phyloP scores from a whole-genome alignment of 352 stramenopile species.

The Phytopythium ostracodes region DNA sequence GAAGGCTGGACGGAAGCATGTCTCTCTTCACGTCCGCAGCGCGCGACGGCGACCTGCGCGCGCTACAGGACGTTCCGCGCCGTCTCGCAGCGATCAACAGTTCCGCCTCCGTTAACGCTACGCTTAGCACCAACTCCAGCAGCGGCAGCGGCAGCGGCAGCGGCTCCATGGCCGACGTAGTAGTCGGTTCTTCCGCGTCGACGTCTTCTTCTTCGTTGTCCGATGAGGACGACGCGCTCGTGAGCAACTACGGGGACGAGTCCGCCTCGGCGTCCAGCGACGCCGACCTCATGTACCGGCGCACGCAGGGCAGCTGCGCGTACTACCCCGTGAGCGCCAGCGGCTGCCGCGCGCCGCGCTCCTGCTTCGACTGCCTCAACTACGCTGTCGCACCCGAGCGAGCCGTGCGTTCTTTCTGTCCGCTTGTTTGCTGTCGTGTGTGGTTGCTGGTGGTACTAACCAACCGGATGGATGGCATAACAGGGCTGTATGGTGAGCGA shows the following conservation, averaged over 20 bases:
- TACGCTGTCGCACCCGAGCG: conserved; percentile 15
- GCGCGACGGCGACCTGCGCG: neutral
- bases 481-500: conserved; percentile 27
- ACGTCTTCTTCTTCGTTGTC: too few species aligned
- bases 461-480: neutral
- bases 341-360: conserved; percentile 24
- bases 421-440: too few species aligned
- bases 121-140: neutral
- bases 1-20: neutral
- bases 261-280: conserved; percentile 7
- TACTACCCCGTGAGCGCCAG: conserved; percentile 22
- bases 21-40: neutral
- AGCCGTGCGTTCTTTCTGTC: conserved; percentile 3
- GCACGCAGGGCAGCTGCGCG: conserved; percentile 19
- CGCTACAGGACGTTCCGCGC: neutral
- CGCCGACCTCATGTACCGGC: conserved; percentile 9
- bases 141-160: conserved; percentile 6
- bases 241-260: conserved; percentile 4
- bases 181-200: neutral
- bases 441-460: too few species aligned
- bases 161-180: neutral
- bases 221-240: neutral
- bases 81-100: neutral
- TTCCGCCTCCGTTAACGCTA: neutral
- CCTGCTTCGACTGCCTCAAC: conserved; percentile 43